Evolutionary conservation across 1,284 basidiomycete genomes (phyloP).

Genomic region (Trametes pubescens): DNA sequence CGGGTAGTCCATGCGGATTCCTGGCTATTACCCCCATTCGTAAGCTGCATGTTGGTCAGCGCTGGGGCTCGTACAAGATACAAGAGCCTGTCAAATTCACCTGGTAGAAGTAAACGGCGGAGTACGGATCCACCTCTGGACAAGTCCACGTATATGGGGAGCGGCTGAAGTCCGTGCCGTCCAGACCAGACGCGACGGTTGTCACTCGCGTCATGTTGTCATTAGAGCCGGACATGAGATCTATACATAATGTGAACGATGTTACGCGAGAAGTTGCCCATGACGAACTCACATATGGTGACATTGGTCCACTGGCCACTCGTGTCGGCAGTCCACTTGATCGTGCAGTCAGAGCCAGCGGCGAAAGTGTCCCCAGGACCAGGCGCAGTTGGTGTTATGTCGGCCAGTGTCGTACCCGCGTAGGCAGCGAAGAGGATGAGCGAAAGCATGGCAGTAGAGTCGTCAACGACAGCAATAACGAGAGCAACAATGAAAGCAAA

Average conservation of each 20-base stretch:
- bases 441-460: slow-evolving; percentile 13
- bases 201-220: slow-evolving; percentile 47
- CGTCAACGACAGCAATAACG: slow-evolving; percentile 4
- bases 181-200: slow-evolving; percentile 42
- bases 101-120: slow-evolving; percentile 52
- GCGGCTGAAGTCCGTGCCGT: slow-evolving; percentile 46
- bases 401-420: slow-evolving; percentile 33
- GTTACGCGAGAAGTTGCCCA: not conserved
- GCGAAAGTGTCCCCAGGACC: slow-evolving; percentile 47
- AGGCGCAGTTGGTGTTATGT: slow-evolving; percentile 48
- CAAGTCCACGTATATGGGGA: slow-evolving; percentile 49
- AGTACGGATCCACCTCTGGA: slow-evolving; percentile 49
- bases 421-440: slow-evolving; percentile 15
- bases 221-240: slow-evolving; percentile 51
- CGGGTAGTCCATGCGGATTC: slow-evolving; percentile 49
- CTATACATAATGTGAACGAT: slow-evolving; percentile 29
- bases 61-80: not conserved
- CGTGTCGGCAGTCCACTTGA: slow-evolving; percentile 43
- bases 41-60: slow-evolving; percentile 40
- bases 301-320: slow-evolving; percentile 48
- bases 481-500: slow-evolving; percentile 1
- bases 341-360: slow-evolving; percentile 44
- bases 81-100: slow-evolving; percentile 26
- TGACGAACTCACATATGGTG: slow-evolving; percentile 45
- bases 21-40: slow-evolving; percentile 41